Percentiles rank a stretch among this genome's conserved stretches.
Conservation (phyloP, 352 stramenopile species). For the Globisporangium barbulae region DNA sequence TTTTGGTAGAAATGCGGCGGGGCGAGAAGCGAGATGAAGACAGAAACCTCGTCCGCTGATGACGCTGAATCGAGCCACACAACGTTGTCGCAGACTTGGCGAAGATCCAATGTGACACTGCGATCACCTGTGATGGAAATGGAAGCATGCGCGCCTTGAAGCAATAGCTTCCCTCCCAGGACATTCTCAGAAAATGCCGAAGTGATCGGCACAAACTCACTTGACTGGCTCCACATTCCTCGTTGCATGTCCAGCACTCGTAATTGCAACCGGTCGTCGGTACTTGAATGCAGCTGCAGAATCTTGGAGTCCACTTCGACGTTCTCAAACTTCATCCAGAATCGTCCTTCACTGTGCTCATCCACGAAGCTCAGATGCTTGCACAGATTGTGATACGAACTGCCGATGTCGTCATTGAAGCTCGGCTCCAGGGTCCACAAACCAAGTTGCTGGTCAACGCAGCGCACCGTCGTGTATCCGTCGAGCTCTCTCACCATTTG, state of each 20-base stretch:
- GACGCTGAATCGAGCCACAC: conserved; percentile 49
- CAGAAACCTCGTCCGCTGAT: conserved; percentile 11
- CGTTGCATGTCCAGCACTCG: conserved; percentile 4
- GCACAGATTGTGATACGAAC: conserved; percentile 40
- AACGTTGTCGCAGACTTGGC: conserved; percentile 31
- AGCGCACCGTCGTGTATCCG: conserved; percentile 30
- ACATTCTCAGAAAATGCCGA: conserved; percentile 11
- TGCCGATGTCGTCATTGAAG: conserved; percentile 25
- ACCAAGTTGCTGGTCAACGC: conserved; percentile 34
- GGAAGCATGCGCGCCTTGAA: conserved; percentile 17
- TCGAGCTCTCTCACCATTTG: conserved; percentile 28
- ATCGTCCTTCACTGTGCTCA: conserved; percentile 21
- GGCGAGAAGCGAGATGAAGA: conserved; percentile 35
- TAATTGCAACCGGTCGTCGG: conserved; percentile 3
- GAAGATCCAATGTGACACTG: conserved; percentile 41
- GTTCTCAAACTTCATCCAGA: conserved; percentile 54
- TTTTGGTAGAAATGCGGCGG: conserved; percentile 38
- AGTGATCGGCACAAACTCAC: conserved; percentile 8
- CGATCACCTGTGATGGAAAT: conserved; percentile 18
- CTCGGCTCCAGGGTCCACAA: conserved; percentile 41
- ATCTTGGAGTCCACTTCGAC: conserved; percentile 27
- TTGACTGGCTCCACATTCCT: conserved; percentile 12
- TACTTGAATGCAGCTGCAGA: neutral
- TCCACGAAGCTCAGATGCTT: conserved; percentile 31
- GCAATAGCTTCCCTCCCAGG: conserved; percentile 16